A percentile compares a stretch with the other conserved stretches of the same genome.
Conservation (phyloP, 2,329 filamentous ascomycete species). For the Fusarium irregulare region DNA sequence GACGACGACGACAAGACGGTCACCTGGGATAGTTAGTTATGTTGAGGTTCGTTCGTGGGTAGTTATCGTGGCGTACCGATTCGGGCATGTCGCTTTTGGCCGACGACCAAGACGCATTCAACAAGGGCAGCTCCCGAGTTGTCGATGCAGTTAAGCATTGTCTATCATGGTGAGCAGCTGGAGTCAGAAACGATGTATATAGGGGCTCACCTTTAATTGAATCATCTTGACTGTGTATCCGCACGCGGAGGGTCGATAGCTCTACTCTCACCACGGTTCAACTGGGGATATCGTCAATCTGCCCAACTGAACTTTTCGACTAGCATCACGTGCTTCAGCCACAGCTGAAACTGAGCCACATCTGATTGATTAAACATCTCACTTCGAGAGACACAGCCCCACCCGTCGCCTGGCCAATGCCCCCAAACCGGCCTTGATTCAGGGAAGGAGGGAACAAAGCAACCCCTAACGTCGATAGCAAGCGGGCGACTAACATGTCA, state of each 20-base stretch:
- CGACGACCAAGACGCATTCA: constrained; percentile 93
- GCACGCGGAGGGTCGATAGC: constrained; percentile 38
- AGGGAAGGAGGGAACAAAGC: constrained; percentile 34
- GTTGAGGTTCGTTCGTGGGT: not conserved
- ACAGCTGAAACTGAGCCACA: constrained; percentile 28
- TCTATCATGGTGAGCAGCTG: constrained; percentile 61
- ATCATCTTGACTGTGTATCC: constrained; percentile 74
- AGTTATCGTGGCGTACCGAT: constrained; percentile 73
- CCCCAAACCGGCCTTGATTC: constrained; percentile 41
- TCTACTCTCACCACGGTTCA: constrained; percentile 38
- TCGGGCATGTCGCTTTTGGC: constrained; percentile 87
- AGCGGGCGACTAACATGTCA: constrained; percentile 42
- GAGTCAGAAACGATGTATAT: too few relatives aligned
- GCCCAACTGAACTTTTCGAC: constrained; percentile 43
- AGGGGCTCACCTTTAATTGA: constrained; percentile 77
- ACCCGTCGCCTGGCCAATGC: constrained; percentile 49
- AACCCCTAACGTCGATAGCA: constrained; percentile 38
- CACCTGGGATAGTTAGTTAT: constrained; percentile 69
- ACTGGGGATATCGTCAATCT: constrained; percentile 32
- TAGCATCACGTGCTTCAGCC: constrained; percentile 43
- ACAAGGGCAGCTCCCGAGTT: constrained; percentile 98
- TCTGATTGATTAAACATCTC: not conserved
- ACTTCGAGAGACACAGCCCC: constrained; percentile 31
- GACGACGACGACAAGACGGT: constrained; percentile 96
- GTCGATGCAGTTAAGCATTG: constrained; percentile 99